Percentiles rank a stretch among this genome's conserved stretches.
phyloP scores from a whole-genome alignment of 2,329 filamentous ascomycete genomes.

The Fusarium sp. region DNA sequence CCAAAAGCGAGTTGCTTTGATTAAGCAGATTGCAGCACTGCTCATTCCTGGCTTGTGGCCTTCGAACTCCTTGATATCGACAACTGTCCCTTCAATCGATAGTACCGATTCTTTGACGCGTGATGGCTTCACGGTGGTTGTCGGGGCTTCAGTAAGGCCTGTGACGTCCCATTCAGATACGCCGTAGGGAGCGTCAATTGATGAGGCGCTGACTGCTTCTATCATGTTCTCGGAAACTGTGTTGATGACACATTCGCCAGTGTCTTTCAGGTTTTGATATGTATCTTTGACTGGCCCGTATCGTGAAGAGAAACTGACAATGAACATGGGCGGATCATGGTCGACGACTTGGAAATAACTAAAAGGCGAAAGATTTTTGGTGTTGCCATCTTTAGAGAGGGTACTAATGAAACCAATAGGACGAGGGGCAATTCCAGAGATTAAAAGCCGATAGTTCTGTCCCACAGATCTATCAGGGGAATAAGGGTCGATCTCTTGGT shows the following conservation, averaged over 20 bases:
- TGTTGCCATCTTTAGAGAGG: slow-evolving; percentile 69
- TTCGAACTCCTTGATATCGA: slow-evolving; percentile 83
- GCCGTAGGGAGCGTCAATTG: slow-evolving; percentile 83
- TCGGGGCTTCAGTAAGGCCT: slow-evolving; percentile 81
- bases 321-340: slow-evolving; percentile 90
- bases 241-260: slow-evolving; percentile 85
- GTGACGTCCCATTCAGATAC: slow-evolving; percentile 84
- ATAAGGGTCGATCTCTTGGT: slow-evolving; percentile 85
- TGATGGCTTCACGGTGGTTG: slow-evolving; percentile 76
- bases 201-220: slow-evolving; percentile 87
- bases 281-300: slow-evolving; percentile 79
- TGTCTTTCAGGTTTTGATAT: slow-evolving; percentile 79
- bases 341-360: slow-evolving; percentile 87
- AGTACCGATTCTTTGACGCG: slow-evolving; percentile 88
- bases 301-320: slow-evolving; percentile 66
- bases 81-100: slow-evolving; percentile 84
- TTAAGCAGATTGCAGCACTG: slow-evolving; percentile 79
- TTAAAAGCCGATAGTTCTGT: slow-evolving; percentile 89
- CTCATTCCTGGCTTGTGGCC: slow-evolving; percentile 80
- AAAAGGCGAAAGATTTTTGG: slow-evolving; percentile 86
- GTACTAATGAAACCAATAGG: slow-evolving; percentile 77
- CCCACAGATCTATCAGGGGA: slow-evolving; percentile 75
- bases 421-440: slow-evolving; percentile 83
- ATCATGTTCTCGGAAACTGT: slow-evolving; percentile 87
- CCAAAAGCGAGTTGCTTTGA: slow-evolving; percentile 92